A percentile compares a stretch with the other conserved stretches of the same genome.
Conservation (phyloP, 495 filamentous ascomycete genomes). For the Friedmanniomyces simplex region DNA sequence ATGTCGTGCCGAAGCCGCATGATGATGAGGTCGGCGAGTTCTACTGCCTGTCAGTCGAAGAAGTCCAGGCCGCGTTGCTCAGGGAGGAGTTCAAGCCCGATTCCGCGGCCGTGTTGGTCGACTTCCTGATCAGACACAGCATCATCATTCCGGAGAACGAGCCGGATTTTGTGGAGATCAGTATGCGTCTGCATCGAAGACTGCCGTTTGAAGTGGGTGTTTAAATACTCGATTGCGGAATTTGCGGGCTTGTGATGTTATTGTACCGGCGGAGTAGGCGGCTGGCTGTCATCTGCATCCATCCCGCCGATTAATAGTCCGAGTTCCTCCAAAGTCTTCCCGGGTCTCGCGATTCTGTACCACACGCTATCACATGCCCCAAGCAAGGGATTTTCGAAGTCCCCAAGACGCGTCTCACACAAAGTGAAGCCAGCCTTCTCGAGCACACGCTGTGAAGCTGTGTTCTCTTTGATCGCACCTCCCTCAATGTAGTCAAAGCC, state of each 20-base stretch:
- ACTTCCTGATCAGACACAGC: slow-evolving; percentile 48
- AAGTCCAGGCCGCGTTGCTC: slow-evolving; percentile 37
- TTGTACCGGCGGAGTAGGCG: slow-evolving; percentile 4
- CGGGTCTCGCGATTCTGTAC: slow-evolving; percentile 7
- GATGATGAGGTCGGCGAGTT: slow-evolving; percentile 47
- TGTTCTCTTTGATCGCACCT: slow-evolving; percentile 5
- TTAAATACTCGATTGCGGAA: no score
- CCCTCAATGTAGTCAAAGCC: slow-evolving; percentile 16
- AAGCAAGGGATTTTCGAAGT: background rate
- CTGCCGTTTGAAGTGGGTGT: slow-evolving; percentile 27
- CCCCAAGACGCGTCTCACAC: background rate
- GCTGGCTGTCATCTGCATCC: background rate
- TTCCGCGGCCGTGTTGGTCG: slow-evolving; percentile 40
- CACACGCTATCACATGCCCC: background rate
- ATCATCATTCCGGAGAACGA: slow-evolving; percentile 43
- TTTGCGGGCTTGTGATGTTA: background rate
- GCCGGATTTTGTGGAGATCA: slow-evolving; percentile 40
- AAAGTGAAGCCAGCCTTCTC: slow-evolving; percentile 17
- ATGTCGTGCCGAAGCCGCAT: slow-evolving; percentile 34
- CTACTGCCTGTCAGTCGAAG: slow-evolving; percentile 36
- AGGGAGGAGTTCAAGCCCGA: slow-evolving; percentile 45
- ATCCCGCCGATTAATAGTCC: background rate
- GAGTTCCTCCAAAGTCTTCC: slow-evolving; percentile 6
- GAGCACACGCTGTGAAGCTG: slow-evolving; percentile 6
- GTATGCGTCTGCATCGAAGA: slow-evolving; percentile 37